A percentile compares a stretch with the other conserved stretches of the same genome.
Evolutionary conservation across 1,139 yeast species (phyloP).

Genomic region (Debaryomyces fabryi): DNA sequence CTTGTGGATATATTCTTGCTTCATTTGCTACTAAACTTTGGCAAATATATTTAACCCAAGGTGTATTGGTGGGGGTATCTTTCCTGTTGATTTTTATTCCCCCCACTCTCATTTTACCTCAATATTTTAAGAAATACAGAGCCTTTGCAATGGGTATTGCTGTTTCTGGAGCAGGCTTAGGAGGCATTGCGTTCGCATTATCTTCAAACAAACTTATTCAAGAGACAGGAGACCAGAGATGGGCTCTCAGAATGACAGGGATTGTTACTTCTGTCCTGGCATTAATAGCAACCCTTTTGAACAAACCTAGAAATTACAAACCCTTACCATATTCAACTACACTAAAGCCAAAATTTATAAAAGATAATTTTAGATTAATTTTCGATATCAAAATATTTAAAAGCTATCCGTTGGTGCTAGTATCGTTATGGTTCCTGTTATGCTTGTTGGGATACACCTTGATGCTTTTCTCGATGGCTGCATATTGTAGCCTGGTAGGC

Average conservation of each 20-base stretch:
- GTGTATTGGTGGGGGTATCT: conserved; percentile 63
- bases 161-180: conserved; percentile 66
- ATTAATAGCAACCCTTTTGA: conserved; percentile 34
- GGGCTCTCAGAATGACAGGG: conserved; percentile 70
- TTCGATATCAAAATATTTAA: conserved; percentile 35
- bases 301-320: conserved; percentile 48
- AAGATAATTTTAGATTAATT: conserved; percentile 24
- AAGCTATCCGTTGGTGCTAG: conserved; percentile 40
- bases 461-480: conserved; percentile 60
- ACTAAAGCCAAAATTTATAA: conserved; percentile 22
- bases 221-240: conserved; percentile 56
- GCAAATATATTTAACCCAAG: conserved; percentile 73
- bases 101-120: conserved; percentile 56
- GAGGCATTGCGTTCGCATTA: conserved; percentile 61
- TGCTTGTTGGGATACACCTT: conserved; percentile 61
- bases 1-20: conserved; percentile 62
- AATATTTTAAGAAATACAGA: conserved; percentile 61
- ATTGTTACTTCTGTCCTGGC: conserved; percentile 50
- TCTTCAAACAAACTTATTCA: conserved; percentile 50
- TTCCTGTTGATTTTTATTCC: conserved; percentile 65
- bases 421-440: conserved; percentile 59
- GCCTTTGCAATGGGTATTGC: conserved; percentile 64
- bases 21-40: conserved; percentile 62
- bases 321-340: conserved; percentile 29
- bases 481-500: conserved; percentile 65